Conservation (phyloP, 164 flowering plant genomes). For the Chloranthus sessilifolius region DNA sequence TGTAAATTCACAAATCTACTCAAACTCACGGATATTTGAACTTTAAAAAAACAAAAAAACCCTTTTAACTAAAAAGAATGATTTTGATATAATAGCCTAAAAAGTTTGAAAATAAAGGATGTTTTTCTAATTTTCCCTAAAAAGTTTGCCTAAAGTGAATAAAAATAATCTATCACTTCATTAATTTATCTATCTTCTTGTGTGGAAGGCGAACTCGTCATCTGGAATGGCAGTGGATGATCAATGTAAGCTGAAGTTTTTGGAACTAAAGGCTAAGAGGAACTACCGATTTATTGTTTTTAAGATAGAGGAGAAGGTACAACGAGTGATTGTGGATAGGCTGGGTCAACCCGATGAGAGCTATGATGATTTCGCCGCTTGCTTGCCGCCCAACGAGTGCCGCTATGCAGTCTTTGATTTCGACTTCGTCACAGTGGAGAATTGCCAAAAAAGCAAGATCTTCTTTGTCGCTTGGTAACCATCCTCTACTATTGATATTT, state of each 20-base stretch:
- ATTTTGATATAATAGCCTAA: no score
- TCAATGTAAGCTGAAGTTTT: slow-evolving; percentile 65
- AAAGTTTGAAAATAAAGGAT: not conserved
- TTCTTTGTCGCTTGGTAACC: slow-evolving; percentile 79
- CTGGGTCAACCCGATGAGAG: slow-evolving; percentile 51
- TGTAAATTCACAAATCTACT: no score
- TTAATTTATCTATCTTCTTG: not conserved
- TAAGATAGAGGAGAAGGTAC: slow-evolving; percentile 53
- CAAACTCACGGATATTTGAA: no score
- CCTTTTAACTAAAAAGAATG: no score
- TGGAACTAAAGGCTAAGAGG: slow-evolving; percentile 69
- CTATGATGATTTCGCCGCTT: slow-evolving; percentile 54
- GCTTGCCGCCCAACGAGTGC: slow-evolving; percentile 65
- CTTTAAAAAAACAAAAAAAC: no score
- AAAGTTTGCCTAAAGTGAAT: not conserved
- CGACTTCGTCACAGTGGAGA: slow-evolving; percentile 69
- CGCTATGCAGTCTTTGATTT: slow-evolving; percentile 79
- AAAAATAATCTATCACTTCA: not conserved
- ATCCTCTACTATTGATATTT: not conserved
- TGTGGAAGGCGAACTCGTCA: slow-evolving; percentile 69
- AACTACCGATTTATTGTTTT: slow-evolving; percentile 56
- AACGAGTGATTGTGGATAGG: slow-evolving; percentile 60
- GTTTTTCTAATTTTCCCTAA: not conserved
- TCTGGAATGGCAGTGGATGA: slow-evolving; percentile 81
- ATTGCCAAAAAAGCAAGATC: slow-evolving; percentile 88